These are phyloP conservation scores for Simplicillium sp. DNA, from an alignment of 2,329 filamentous ascomycete genomes.

Conservation along the genomic window DNA sequence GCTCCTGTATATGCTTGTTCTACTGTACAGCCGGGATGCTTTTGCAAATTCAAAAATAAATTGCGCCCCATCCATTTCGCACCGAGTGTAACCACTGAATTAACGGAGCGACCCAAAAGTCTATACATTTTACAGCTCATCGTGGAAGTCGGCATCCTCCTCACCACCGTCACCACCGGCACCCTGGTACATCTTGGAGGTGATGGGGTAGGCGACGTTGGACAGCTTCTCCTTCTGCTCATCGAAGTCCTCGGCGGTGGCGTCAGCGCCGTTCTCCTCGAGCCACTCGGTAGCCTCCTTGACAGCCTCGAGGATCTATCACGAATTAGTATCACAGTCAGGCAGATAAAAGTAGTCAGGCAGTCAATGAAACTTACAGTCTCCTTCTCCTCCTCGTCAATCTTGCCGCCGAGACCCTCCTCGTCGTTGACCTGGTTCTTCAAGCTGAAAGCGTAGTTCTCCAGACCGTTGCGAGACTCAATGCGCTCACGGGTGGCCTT, in stretches of 20 bases:
- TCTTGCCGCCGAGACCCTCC: slow-evolving; percentile 95
- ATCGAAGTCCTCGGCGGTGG: slow-evolving; percentile 88
- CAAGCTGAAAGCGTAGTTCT: slow-evolving; percentile 98
- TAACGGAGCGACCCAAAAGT: slow-evolving; percentile 5
- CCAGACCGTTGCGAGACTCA: slow-evolving; percentile 88
- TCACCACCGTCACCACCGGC: slow-evolving; percentile 54
- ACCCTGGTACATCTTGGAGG: slow-evolving; percentile 84
- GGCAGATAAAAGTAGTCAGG: too few species aligned
- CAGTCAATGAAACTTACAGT: slow-evolving; percentile 60
- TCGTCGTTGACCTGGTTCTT: slow-evolving; percentile 99
- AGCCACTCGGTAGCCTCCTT: slow-evolving; percentile 98
- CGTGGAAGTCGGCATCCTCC: slow-evolving; percentile 66
- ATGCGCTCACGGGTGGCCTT: slow-evolving; percentile 97
- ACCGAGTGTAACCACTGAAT: slow-evolving; percentile 1
- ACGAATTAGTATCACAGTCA: slow-evolving; percentile 15
- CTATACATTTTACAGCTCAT: slow-evolving; percentile 61
- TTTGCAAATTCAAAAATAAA: slow-evolving; percentile 9
- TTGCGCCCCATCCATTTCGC: slow-evolving; percentile 3
- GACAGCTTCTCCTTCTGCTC: slow-evolving; percentile 99
- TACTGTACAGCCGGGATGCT: too few species aligned
- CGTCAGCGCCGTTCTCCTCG: slow-evolving; percentile 82
- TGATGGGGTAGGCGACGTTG: slow-evolving; percentile 95
- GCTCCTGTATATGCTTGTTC: too few species aligned
- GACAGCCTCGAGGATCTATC: slow-evolving; percentile 79
- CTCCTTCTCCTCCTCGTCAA: slow-evolving; percentile 98